These are phyloP conservation scores for Leccinum broughii DNA, from an alignment of 768 basidiomycete genomes.

Conservation along the genomic window DNA sequence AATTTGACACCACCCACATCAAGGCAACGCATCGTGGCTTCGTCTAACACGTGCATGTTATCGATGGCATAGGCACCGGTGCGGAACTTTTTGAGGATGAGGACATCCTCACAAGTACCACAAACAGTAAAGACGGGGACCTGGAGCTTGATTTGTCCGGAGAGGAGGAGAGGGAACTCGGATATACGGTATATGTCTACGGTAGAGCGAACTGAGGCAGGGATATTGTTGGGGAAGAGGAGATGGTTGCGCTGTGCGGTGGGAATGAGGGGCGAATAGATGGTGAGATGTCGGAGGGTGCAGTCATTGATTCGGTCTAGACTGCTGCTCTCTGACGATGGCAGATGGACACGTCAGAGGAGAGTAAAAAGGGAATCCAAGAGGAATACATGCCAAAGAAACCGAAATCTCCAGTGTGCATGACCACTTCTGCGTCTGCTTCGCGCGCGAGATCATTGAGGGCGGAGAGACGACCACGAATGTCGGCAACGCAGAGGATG, in stretches of 20 bases:
- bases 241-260: conserved; percentile 77
- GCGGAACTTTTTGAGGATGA: conserved; percentile 91
- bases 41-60: conserved; percentile 91
- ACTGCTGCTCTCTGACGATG: conserved; percentile 63
- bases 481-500: conserved; percentile 94
- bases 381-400: conserved; percentile 72
- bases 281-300: conserved; percentile 92
- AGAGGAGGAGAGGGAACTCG: conserved; percentile 90
- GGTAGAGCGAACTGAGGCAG: conserved; percentile 67
- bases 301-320: conserved; percentile 92
- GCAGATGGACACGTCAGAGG: conserved; percentile 20
- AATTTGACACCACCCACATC: conserved; percentile 94
- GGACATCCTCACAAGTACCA: conserved; percentile 96
- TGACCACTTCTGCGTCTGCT: conserved; percentile 85
- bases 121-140: conserved; percentile 96
- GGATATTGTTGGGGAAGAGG: conserved; percentile 67
- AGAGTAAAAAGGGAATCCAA: conserved; percentile 1
- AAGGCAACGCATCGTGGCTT: conserved; percentile 89
- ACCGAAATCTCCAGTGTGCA: conserved; percentile 99
- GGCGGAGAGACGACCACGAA: conserved; percentile 81
- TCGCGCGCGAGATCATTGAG: conserved; percentile 91
- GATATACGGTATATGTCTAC: conserved; percentile 80
- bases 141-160: conserved; percentile 86
- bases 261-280: conserved; percentile 93
- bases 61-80: conserved; percentile 77